Conservation (phyloP, 345 rosid species). For the Noccaea caerulescens region DNA sequence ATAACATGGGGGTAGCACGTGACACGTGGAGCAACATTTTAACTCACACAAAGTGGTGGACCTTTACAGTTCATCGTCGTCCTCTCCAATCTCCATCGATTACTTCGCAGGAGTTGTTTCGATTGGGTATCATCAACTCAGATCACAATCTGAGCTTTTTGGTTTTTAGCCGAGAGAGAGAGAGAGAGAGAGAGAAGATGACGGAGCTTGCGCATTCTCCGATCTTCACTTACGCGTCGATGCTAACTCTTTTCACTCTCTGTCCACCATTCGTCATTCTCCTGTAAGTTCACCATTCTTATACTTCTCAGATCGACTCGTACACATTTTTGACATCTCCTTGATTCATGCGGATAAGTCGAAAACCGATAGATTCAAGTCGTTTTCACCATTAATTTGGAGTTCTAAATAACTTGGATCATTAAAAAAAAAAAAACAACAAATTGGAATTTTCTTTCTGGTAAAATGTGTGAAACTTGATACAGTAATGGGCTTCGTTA, state of each 20-base stretch:
- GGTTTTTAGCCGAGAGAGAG: slow-evolving; percentile 6
- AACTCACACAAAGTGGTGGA: background rate
- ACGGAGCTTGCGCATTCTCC: slow-evolving; percentile 81
- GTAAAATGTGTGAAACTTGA: background rate
- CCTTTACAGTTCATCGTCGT: slow-evolving; percentile 14
- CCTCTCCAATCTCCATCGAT: slow-evolving; percentile 19
- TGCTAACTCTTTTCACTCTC: slow-evolving; percentile 70
- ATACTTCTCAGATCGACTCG: slow-evolving; percentile 20
- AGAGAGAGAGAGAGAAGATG: slow-evolving; percentile 28
- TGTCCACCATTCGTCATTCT: slow-evolving; percentile 95
- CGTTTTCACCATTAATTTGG: background rate
- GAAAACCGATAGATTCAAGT: background rate
- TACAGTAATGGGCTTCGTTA: background rate
- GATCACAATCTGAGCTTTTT: slow-evolving; percentile 29
- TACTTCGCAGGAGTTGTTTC: slow-evolving; percentile 33
- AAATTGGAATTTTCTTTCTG: background rate
- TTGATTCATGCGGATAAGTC: background rate
- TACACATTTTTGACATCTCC: background rate
- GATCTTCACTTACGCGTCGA: slow-evolving; percentile 71
- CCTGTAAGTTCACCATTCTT: slow-evolving; percentile 58
- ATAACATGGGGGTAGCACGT: slow-evolving; percentile 6
- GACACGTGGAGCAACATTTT: slow-evolving; percentile 10
- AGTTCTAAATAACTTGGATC: background rate
- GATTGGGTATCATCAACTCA: slow-evolving; percentile 8
- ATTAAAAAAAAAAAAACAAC: background rate